Conservation (phyloP, 371 early-diverging fungal species). For the Mucor velutinosus region DNA sequence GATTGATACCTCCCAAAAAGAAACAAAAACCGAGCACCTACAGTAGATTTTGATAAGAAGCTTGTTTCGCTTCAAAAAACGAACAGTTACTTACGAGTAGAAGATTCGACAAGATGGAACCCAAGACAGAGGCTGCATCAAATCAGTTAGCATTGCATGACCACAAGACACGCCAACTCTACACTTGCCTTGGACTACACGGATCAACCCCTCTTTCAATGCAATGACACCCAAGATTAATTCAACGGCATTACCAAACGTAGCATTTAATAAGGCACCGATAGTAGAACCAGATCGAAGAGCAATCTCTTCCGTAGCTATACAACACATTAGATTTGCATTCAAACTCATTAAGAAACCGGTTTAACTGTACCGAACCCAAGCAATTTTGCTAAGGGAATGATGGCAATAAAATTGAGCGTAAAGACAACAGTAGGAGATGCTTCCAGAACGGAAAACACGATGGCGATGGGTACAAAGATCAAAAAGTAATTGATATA, state of each 20-base stretch:
- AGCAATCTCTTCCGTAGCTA: constrained; percentile 51
- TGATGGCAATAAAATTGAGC: constrained; percentile 89
- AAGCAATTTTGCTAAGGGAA: constrained; percentile 81
- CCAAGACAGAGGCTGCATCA: constrained; percentile 39
- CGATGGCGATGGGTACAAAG: constrained; percentile 83
- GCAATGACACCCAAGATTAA: constrained; percentile 78
- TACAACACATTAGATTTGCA: constrained; percentile 12
- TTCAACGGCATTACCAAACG: constrained; percentile 70
- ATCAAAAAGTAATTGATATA: constrained; percentile 69
- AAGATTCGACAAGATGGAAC: constrained; percentile 50
- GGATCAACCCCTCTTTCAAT: constrained; percentile 67
- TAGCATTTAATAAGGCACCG: constrained; percentile 31
- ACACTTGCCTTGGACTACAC: constrained; percentile 68
- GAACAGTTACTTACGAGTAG: constrained; percentile 32
- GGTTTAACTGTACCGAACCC: constrained; percentile 36
- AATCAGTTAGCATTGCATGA: not conserved
- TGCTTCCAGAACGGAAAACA: constrained; percentile 62
- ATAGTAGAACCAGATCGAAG: constrained; percentile 42
- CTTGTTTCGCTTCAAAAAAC: not conserved
- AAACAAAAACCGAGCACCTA: constrained; percentile 41
- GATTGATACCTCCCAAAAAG: constrained; percentile 30
- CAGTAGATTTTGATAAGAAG: not conserved
- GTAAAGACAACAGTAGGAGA: constrained; percentile 70
- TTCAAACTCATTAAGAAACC: not conserved
- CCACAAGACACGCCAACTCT: not conserved